Conservation (phyloP, 768 basidiomycete genomes). For the Mycena kentingensis region DNA sequence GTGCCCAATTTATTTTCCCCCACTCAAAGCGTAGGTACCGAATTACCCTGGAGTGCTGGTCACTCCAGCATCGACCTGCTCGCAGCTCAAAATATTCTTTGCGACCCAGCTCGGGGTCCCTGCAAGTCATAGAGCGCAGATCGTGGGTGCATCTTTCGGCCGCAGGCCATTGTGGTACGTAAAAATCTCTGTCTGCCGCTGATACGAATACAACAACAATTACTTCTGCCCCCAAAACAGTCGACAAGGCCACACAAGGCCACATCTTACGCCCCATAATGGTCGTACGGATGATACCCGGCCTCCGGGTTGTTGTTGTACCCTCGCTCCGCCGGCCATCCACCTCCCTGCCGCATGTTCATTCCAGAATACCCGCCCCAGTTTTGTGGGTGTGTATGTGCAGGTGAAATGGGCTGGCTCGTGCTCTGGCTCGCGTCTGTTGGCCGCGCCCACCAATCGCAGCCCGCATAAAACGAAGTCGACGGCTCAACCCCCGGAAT, state of each 20-base stretch:
- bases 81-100: too few relatives aligned
- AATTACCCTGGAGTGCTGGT: too few relatives aligned
- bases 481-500: slow-evolving; percentile 66
- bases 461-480: slow-evolving; percentile 55
- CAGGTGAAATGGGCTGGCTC: slow-evolving; percentile 19
- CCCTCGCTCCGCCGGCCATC: slow-evolving; percentile 7
- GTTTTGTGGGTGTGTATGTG: slow-evolving; percentile 1
- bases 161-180: slow-evolving; percentile 11
- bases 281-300: slow-evolving; percentile 17
- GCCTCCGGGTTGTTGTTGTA: too few relatives aligned
- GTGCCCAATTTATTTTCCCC: too few relatives aligned
- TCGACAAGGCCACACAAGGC: slow-evolving; percentile 4
- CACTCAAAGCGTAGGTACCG: too few relatives aligned
- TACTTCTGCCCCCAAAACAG: background rate
- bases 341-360: slow-evolving; percentile 5
- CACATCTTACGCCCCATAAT: slow-evolving; percentile 12
- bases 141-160: too few relatives aligned
- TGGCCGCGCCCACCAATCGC: slow-evolving; percentile 69
- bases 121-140: too few relatives aligned
- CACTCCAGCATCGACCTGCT: too few relatives aligned
- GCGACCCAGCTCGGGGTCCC: too few relatives aligned
- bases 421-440: slow-evolving; percentile 31
- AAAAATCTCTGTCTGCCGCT: slow-evolving; percentile 2
- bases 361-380: slow-evolving; percentile 7
- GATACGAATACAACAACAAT: slow-evolving; percentile 5